A percentile compares a stretch with the other conserved stretches of the same genome.
Evolutionary conservation across 495 filamentous ascomycete species (phyloP).

Genomic region (Lindgomyces ingoldianus): DNA sequence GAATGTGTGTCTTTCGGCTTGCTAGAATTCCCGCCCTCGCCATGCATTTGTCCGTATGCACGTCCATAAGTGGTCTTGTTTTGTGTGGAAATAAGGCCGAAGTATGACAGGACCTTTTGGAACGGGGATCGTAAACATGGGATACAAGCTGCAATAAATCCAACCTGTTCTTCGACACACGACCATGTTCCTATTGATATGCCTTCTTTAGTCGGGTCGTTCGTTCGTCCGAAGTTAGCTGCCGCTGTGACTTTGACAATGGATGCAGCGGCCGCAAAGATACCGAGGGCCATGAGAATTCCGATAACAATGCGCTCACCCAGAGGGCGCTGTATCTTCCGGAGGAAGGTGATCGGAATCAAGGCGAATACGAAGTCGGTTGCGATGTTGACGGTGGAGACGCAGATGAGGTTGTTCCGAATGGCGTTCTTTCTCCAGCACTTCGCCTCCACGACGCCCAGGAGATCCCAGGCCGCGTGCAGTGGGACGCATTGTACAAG

Average conservation of each 20-base stretch:
- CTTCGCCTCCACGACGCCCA: conserved; percentile 16
- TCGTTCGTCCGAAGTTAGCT: background rate
- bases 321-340: conserved; percentile 39
- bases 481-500: conserved; percentile 41
- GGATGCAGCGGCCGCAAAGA: conserved; percentile 38
- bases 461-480: conserved; percentile 38
- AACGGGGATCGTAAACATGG: conserved; percentile 19
- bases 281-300: conserved; percentile 43
- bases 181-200: conserved; percentile 23
- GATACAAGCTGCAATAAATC: conserved; percentile 13
- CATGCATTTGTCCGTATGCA: conserved; percentile 21
- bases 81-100: conserved; percentile 5
- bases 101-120: conserved; percentile 13
- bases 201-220: conserved; percentile 4
- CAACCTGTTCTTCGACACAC: conserved; percentile 16
- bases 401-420: conserved; percentile 33
- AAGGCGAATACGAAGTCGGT: conserved; percentile 43
- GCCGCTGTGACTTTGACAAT: conserved; percentile 32
- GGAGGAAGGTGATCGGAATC: conserved; percentile 44
- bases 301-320: conserved; percentile 40
- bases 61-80: background rate
- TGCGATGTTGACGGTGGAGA: conserved; percentile 35
- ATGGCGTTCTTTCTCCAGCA: conserved; percentile 33
- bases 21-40: background rate
- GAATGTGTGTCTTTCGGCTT: background rate